Conservation (phyloP, 139 green algal genomes). For the Chlorella vulgaris region DNA sequence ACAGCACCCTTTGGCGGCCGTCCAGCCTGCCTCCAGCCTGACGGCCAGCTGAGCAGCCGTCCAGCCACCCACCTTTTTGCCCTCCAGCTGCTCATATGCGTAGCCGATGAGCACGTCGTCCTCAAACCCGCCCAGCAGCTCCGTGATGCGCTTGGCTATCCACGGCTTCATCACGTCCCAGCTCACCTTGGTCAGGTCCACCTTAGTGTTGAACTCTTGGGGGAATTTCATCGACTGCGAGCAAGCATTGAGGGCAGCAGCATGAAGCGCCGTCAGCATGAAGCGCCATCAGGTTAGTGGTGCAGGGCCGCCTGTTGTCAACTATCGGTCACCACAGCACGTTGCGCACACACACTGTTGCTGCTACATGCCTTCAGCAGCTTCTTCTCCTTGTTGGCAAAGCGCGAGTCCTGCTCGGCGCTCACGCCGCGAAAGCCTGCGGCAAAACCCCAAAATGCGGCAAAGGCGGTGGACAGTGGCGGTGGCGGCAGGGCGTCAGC, state of each 20-base stretch:
- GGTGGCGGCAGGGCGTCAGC: background rate
- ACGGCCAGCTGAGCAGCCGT: too few species aligned
- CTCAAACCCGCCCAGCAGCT: conserved; percentile 91
- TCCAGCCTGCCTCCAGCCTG: too few species aligned
- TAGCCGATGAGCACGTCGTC: conserved; percentile 96
- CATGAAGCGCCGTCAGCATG: too few species aligned
- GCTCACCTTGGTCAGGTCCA: conserved; percentile 84
- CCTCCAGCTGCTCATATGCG: conserved; percentile 90
- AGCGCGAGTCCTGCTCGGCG: conserved; percentile 75
- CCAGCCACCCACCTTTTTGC: conserved; percentile 52
- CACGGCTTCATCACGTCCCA: conserved; percentile 93
- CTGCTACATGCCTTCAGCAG: conserved; percentile 70
- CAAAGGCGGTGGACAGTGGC: background rate
- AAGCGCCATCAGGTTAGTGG: too few species aligned
- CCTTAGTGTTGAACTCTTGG: conserved; percentile 75
- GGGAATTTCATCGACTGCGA: conserved; percentile 72
- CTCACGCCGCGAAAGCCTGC: conserved; percentile 42
- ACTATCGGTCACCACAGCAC: too few species aligned
- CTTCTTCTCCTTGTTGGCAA: conserved; percentile 79
- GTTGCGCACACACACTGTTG: too few species aligned
- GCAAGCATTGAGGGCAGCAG: background rate
- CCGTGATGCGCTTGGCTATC: conserved; percentile 90
- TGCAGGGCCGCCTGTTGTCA: too few species aligned
- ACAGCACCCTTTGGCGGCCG: too few species aligned
- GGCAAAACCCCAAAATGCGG: too few species aligned